Conservation (phyloP, 257 asterid species). For the Nyctanthes arbortristis region DNA sequence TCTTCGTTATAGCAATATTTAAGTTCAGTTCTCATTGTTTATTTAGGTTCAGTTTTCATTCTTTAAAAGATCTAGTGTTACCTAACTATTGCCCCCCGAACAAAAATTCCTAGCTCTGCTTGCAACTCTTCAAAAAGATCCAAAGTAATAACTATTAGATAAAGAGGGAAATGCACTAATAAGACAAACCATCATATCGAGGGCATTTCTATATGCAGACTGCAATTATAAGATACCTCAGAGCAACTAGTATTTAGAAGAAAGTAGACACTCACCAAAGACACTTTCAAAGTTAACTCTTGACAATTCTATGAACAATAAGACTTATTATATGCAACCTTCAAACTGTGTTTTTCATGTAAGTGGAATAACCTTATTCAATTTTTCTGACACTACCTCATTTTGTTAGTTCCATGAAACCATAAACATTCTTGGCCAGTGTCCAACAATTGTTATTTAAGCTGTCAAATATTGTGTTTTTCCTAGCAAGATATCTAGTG, state of each 20-base stretch:
- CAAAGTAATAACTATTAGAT: neutral
- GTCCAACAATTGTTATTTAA: neutral
- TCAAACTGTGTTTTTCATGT: neutral
- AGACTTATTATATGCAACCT: neutral
- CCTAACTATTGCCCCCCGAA: no score
- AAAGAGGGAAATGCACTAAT: neutral
- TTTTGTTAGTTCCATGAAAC: neutral
- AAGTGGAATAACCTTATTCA: neutral
- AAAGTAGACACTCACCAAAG: neutral
- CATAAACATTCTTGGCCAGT: neutral
- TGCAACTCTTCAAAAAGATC: neutral
- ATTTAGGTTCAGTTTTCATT: no score
- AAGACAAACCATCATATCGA: neutral
- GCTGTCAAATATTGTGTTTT: neutral
- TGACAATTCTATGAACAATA: neutral
- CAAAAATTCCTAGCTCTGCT: no score
- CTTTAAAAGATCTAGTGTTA: neutral
- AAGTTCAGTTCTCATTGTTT: neutral
- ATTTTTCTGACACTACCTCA: neutral
- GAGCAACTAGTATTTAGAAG: neutral
- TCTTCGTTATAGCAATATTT: neutral
- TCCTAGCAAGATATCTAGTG: neutral
- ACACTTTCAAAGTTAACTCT: neutral
- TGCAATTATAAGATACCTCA: neutral
- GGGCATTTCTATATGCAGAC: neutral